Base-by-base conservation (phyloP, 441 rosid genomes). In the Corymbia citriodora region DNA sequence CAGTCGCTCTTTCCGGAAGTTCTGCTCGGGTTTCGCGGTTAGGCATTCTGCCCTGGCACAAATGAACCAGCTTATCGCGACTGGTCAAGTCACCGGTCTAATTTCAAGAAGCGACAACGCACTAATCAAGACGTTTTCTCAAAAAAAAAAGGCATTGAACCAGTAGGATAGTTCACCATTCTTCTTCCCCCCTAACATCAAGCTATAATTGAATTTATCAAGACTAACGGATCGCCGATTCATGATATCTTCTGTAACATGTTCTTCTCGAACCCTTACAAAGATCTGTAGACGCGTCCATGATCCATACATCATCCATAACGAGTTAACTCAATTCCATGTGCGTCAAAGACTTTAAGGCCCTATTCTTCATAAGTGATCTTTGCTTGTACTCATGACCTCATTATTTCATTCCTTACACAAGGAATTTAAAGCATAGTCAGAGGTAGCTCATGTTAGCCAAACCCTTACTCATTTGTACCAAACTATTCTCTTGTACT, bases 171-270 rank as follows among this genome's bases (percentile, higher is more conserved):
- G 6, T 61, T 31, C 68, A 27, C 16, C 68, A 61, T 61, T 61
- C 68, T 61, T 61, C 68, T 61, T 61, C 17, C 79, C 61, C 23
- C 23, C 27, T 16, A 31, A 68, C 2, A 2, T 68, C 79, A 17
- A 31, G 79, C 45, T 68, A 9, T 16, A 31, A 68, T 31, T 68
- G 2, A 68, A 68, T 68, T 23, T 33, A 68, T 21, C 31, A 31
- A 68, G 40, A 16, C 45, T 16, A 68, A 68, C 0, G 12, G 21
- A 1, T 18, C 0, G 21, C 2, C 0, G 12, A 16, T 31, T 68
- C 18, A 4, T 68, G 10, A 68, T 68, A 8, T 68, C 7, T n/a
- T 68, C 6, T 0, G 0, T 4, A 1, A 31, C 79, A 31, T 31
- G 2, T 68, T 68, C 17, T 68, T 68, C 19, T 68, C 2, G 10